Percentiles rank a stretch among this genome's conserved stretches.
These are phyloP conservation scores for Ceratobasidium sp. DNA, from an alignment of 1,284 basidiomycete genomes.

Conservation along the genomic window DNA sequence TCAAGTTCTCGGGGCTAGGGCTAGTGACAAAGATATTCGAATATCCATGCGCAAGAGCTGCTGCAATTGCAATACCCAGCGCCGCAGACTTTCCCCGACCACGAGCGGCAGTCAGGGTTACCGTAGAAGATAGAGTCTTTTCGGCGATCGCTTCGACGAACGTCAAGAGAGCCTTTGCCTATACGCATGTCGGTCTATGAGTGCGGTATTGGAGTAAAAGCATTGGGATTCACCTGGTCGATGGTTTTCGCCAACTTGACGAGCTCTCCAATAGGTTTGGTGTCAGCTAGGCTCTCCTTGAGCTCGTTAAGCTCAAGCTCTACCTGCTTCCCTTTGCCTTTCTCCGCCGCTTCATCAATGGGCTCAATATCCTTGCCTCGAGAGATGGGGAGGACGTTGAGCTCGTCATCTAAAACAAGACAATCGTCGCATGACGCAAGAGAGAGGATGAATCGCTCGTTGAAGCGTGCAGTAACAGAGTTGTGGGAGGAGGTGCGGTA, in stretches of 20 bases:
- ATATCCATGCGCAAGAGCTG: slow-evolving; percentile 94
- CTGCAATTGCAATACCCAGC: slow-evolving; percentile 92
- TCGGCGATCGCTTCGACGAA: slow-evolving; percentile 93
- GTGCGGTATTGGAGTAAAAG: background rate
- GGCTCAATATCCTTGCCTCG: slow-evolving; percentile 92
- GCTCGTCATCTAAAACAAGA: slow-evolving; percentile 95
- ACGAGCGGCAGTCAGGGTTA: slow-evolving; percentile 92
- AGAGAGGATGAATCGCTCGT: slow-evolving; percentile 97
- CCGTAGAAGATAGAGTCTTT: slow-evolving; percentile 94
- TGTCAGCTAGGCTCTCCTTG: slow-evolving; percentile 82
- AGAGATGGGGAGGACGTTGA: slow-evolving; percentile 98
- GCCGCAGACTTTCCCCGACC: slow-evolving; percentile 98
- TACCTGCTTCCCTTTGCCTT: slow-evolving; percentile 64
- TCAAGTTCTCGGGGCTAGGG: slow-evolving; percentile 97
- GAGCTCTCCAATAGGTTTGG: slow-evolving; percentile 89
- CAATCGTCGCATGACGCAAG: slow-evolving; percentile 92
- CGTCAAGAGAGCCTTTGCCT: slow-evolving; percentile 86
- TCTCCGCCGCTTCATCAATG: slow-evolving; percentile 60
- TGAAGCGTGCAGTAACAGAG: slow-evolving; percentile 93
- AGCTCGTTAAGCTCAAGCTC: slow-evolving; percentile 82
- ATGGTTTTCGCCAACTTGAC: slow-evolving; percentile 93
- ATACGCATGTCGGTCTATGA: slow-evolving; percentile 29
- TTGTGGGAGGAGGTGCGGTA: slow-evolving; percentile 94
- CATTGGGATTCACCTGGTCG: slow-evolving; percentile 72
- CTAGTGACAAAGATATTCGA: slow-evolving; percentile 99